phyloP scores from a whole-genome alignment of 192 early-diverging fungal species.

The Haplosporangium gracile region DNA sequence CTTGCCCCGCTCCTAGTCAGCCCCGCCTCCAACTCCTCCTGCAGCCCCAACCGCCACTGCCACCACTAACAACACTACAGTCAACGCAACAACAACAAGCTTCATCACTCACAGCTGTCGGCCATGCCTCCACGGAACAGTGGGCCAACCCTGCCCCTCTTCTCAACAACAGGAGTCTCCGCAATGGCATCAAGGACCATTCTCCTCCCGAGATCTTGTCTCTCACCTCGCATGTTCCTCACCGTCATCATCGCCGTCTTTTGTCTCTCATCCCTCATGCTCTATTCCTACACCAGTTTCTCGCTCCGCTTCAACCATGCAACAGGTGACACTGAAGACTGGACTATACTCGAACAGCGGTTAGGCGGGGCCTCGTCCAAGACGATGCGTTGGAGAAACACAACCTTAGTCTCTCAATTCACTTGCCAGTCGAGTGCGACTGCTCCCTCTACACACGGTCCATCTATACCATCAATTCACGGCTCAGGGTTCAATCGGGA shows the following conservation, averaged over 20 bases:
- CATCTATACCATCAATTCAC: not conserved
- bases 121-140: constrained; percentile 30
- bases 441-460: not conserved
- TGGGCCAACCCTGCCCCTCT: constrained; percentile 33
- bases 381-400: constrained; percentile 32
- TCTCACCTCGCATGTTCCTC: constrained; percentile 51
- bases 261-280: constrained; percentile 30
- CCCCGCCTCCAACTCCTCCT: not conserved
- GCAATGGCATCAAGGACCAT: constrained; percentile 16
- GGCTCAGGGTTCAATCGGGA: constrained; percentile 32
- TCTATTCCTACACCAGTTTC: constrained; percentile 32
- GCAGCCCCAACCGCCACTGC: not conserved
- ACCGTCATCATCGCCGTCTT: constrained; percentile 42
- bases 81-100: not conserved
- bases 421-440: constrained; percentile 19
- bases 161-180: constrained; percentile 14
- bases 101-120: not conserved
- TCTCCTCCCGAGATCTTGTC: constrained; percentile 40
- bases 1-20: not conserved
- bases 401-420: constrained; percentile 20
- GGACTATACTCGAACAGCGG: constrained; percentile 29
- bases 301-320: constrained; percentile 19
- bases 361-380: not conserved
- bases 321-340: constrained; percentile 31
- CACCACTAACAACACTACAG: not conserved